A percentile compares a stretch with the other conserved stretches of the same genome.
Conservation (phyloP, 768 basidiomycete species). For the Butyriboletus loyo region DNA sequence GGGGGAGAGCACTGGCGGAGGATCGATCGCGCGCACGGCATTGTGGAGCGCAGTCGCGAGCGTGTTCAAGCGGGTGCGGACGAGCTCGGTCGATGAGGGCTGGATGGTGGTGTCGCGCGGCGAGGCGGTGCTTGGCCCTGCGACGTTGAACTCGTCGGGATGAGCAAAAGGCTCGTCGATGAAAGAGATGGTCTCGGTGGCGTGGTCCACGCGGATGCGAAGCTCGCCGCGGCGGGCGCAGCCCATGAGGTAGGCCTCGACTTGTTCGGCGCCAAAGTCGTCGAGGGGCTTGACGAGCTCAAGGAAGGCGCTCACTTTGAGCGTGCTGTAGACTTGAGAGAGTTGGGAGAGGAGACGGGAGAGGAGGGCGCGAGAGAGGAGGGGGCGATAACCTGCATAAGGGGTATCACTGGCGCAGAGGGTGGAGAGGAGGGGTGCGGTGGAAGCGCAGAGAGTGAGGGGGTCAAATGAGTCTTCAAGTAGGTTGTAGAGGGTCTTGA, state of each 20-base stretch:
- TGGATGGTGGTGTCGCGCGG: constrained; percentile 55
- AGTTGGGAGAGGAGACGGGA: constrained; percentile 89
- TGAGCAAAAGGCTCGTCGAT: constrained; percentile 69
- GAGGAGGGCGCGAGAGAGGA: constrained; percentile 86
- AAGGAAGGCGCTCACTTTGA: constrained; percentile 75
- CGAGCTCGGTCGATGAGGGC: constrained; percentile 66
- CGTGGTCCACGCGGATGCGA: constrained; percentile 84
- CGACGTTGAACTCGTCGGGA: constrained; percentile 33
- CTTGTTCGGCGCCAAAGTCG: constrained; percentile 59
- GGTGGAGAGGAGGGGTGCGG: constrained; percentile 71
- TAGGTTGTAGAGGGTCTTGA: constrained; percentile 80
- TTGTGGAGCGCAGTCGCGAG: constrained; percentile 73
- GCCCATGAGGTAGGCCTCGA: constrained; percentile 92
- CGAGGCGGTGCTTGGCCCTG: constrained; percentile 13
- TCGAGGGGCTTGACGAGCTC: constrained; percentile 76
- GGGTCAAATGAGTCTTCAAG: constrained; percentile 95
- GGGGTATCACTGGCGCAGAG: constrained; percentile 44
- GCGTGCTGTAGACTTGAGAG: constrained; percentile 86
- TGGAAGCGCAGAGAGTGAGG: constrained; percentile 72
- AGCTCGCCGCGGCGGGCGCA: constrained; percentile 87
- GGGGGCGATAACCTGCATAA: constrained; percentile 82
- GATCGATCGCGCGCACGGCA: constrained; percentile 58
- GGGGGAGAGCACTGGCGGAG: constrained; percentile 35
- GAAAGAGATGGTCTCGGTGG: constrained; percentile 79
- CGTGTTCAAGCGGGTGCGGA: constrained; percentile 73